Base-by-base conservation (phyloP, 1,139 yeast genomes). In the Lodderomyces beijingensis region DNA sequence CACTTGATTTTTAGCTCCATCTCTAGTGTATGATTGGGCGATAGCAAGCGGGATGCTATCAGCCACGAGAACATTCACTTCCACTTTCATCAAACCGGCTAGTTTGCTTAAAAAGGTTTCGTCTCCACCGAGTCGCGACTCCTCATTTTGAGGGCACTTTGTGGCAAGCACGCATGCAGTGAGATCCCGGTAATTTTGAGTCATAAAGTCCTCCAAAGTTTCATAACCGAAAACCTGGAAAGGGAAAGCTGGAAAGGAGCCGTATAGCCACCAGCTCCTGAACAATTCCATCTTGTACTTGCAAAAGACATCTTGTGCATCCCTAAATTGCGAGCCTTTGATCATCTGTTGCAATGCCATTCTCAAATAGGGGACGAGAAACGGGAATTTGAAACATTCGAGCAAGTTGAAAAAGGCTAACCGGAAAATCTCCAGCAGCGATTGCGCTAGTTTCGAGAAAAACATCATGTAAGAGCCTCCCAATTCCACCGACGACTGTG, bases 11-110 rank as follows among this genome's bases (percentile, higher is more conserved):
- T 70, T 53, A 1, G 55, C 40, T 0, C 81, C 80, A 16, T 59
- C 56, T 10, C 51, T 51, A 0, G 73, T 49, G 42, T 62, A 76
- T 0, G 81, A 59, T 8, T 77, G 47, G 0, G 80, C 67, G 1
- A 75, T 50, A 35, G 49, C 40, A 13, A 51, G 39, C 1, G 74
- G 59, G 18, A 72, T 43, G 18, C 71, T 49, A 9, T 59, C 62
- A 4, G 46, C 38, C 2, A 65, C 42, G 4, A 71, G 31, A 9
- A 57, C 27, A 5, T 27, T 35, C 1, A 37, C 12, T 11, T 45
- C 47, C 12, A 36, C 13, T 15, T 38, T 32, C 36, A 44, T 43
- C 31, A 41, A 36, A 35, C 40, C 35, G 30, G 50, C 36, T 42
- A 55, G 43, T 31, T 34, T 46, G 35, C n/a, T n/a, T n/a, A 43